These are phyloP conservation scores for Backusella luteola DNA, from an alignment of 192 early-diverging fungal genomes.

Conservation along the genomic window DNA sequence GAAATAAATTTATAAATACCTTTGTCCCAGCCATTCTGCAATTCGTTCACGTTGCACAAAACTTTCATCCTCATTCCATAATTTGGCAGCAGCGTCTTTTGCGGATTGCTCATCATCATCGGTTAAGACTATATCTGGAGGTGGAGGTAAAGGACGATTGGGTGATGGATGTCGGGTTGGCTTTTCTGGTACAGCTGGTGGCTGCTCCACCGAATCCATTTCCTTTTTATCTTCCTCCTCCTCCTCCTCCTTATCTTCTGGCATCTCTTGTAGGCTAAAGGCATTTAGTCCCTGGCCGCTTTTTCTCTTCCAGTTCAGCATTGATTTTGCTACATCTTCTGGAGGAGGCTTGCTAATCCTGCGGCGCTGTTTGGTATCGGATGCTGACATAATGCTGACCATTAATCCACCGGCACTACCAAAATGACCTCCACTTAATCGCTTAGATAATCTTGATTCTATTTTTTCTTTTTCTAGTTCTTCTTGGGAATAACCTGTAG, in stretches of 20 bases:
- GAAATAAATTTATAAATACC: constrained; percentile 22
- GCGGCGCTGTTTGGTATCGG: constrained; percentile 1
- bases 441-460: constrained; percentile 28
- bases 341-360: constrained; percentile 6
- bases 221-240: background rate
- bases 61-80: constrained; percentile 43
- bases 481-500: constrained; percentile 24
- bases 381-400: constrained; percentile 21
- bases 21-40: constrained; percentile 49
- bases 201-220: background rate
- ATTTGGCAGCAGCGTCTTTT: constrained; percentile 15
- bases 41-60: constrained; percentile 45
- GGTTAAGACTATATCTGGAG: background rate
- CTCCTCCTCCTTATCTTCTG: background rate
- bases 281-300: background rate
- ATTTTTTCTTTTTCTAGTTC: constrained; percentile 28
- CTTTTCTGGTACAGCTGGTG: constrained; percentile 2
- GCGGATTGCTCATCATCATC: constrained; percentile 14
- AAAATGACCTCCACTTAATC: constrained; percentile 38
- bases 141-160: constrained; percentile 6
- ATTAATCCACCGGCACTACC: constrained; percentile 40
- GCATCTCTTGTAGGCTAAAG: background rate
- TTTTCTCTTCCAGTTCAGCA: constrained; percentile 19
- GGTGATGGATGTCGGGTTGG: background rate
- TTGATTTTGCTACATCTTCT: constrained; percentile 18